Conservation (phyloP, 495 filamentous ascomycete species). For the Penicillium goetzii region DNA sequence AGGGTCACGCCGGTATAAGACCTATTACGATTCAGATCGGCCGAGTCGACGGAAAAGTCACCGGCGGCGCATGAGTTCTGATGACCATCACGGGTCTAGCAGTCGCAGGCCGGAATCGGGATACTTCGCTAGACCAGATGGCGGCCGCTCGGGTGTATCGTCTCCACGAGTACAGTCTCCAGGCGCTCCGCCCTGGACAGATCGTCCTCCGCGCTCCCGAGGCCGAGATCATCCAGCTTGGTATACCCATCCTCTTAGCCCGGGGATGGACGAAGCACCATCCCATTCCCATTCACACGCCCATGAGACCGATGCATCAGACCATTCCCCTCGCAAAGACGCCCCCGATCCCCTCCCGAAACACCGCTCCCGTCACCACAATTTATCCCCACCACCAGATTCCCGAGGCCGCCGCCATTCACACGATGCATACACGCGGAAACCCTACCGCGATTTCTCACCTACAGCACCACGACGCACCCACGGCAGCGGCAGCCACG, state of each 20-base stretch:
- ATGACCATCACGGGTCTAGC: slow-evolving; percentile 29
- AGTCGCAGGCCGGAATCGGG: slow-evolving; percentile 30
- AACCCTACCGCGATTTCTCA: slow-evolving; percentile 39
- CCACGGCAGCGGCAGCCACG: slow-evolving; percentile 16
- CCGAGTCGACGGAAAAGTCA: slow-evolving; percentile 26
- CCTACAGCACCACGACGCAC: slow-evolving; percentile 29
- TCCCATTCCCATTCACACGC: background rate
- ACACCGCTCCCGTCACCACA: slow-evolving; percentile 27
- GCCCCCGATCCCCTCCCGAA: slow-evolving; percentile 19
- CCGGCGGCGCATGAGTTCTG: slow-evolving; percentile 34
- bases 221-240: slow-evolving; percentile 31
- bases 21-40: slow-evolving; percentile 25
- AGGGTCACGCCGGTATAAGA: slow-evolving; percentile 28
- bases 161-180: slow-evolving; percentile 43
- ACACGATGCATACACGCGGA: slow-evolving; percentile 46
- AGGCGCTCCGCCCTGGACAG: slow-evolving; percentile 25
- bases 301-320: slow-evolving; percentile 30
- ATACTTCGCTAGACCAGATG: slow-evolving; percentile 16
- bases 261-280: slow-evolving; percentile 24
- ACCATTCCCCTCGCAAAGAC: slow-evolving; percentile 23
- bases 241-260: slow-evolving; percentile 30
- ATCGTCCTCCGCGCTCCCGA: slow-evolving; percentile 21
- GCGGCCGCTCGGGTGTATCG: slow-evolving; percentile 25
- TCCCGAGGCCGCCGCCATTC: slow-evolving; percentile 46
- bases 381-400: slow-evolving; percentile 38